Base-by-base conservation (phyloP, 192 early-diverging fungal genomes). In the Paraglomus brasilianum region DNA sequence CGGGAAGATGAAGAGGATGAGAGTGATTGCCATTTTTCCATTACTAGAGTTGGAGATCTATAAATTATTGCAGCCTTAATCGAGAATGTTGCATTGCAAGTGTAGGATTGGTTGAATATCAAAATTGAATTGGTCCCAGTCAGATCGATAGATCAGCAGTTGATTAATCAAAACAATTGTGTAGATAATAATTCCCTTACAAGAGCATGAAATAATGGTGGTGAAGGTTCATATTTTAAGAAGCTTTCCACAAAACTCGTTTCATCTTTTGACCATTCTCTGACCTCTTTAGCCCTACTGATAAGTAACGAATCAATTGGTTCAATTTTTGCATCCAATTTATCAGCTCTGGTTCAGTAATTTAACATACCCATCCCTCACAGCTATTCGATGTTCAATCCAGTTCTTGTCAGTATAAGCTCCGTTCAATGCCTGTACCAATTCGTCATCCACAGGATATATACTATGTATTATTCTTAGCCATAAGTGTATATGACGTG, bases 41-140 rank as follows among this genome's bases (percentile, higher is more conserved):
- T 14, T 22, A 64, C 45, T 42, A 48, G n/a, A 2, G 24, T 64
- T 15, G 62, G 62, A 6, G n/a, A 7, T 48, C 62, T 64, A 47
- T 48, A 64, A 8, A 64, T 64, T 36, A 64, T 64, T 64, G 45
- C 45, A 38, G 44, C 17, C 62, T 64, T 44, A 58, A 62, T 59
- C 19, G 42, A 40, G 6, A 59, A 38, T n/a, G n/a, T n/a, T n/a
- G n/a, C n/a, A n/a, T n/a, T n/a, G n/a, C n/a, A n/a, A n/a, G n/a
- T n/a, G n/a, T n/a, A n/a, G n/a, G n/a, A n/a, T n/a, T n/a, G n/a
- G n/a, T n/a, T n/a, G n/a, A n/a, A n/a, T n/a, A n/a, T n/a, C n/a
- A n/a, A n/a, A n/a, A n/a, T n/a, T n/a, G n/a, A n/a, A n/a, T n/a
- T n/a, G n/a, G n/a, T n/a, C n/a, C n/a, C n/a, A n/a, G n/a, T n/a